These are phyloP conservation scores for Tylopilus cervinicoccineus DNA, from an alignment of 768 basidiomycete genomes.

Conservation along the genomic window DNA sequence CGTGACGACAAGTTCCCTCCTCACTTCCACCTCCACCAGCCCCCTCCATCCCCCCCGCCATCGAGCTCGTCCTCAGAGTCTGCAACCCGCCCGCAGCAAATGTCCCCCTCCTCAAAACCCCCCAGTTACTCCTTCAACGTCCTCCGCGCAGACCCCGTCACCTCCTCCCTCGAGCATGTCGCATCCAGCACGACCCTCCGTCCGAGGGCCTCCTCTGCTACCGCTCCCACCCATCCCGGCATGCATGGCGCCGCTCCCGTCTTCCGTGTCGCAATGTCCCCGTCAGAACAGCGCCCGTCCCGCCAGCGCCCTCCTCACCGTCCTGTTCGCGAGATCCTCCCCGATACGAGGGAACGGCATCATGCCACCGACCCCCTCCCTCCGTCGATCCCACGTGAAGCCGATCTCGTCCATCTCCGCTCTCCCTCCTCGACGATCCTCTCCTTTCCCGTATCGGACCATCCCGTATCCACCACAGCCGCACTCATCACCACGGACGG, in stretches of 20 bases:
- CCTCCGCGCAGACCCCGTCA: slow-evolving; percentile 40
- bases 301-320: slow-evolving; percentile 20
- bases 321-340: slow-evolving; percentile 22
- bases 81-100: slow-evolving; percentile 15
- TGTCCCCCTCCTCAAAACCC: slow-evolving; percentile 11
- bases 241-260: slow-evolving; percentile 34
- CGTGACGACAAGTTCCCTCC: background rate
- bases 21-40: slow-evolving; percentile 10
- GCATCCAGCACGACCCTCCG: slow-evolving; percentile 39
- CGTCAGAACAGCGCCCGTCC: slow-evolving; percentile 13
- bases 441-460: slow-evolving; percentile 33
- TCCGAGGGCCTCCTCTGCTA: slow-evolving; percentile 23
- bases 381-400: slow-evolving; percentile 30
- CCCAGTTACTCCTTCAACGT: slow-evolving; percentile 40
- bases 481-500: slow-evolving; percentile 28
- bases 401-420: slow-evolving; percentile 28
- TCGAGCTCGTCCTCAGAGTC: slow-evolving; percentile 29
- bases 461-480: slow-evolving; percentile 20
- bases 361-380: slow-evolving; percentile 18
- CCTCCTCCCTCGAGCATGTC: slow-evolving; percentile 41
- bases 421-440: slow-evolving; percentile 31
- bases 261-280: slow-evolving; percentile 36
- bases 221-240: slow-evolving; percentile 15
- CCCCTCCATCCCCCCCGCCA: slow-evolving; percentile 23
- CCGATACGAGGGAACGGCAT: slow-evolving; percentile 25